Base-by-base conservation (phyloP, 1,139 yeast species). In the Groenewaldozyma sp. region DNA sequence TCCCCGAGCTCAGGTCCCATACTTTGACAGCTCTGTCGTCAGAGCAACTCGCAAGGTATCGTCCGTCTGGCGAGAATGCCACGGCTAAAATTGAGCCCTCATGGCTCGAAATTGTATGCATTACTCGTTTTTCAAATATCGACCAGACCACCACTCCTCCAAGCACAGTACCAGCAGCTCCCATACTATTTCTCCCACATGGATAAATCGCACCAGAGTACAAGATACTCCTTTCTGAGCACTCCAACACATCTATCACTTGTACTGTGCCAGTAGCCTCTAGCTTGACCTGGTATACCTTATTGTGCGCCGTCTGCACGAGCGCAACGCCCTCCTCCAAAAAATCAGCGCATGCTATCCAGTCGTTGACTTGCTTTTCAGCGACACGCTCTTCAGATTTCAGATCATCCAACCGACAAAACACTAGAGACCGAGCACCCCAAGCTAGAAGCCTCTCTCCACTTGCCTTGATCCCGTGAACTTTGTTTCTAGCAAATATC, bases 81-180 rank as follows among this genome's bases (percentile, higher is more conserved):
- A 86, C 87, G 13, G 83, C 86, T 60, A 91, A 91, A 29, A 91
- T 86, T 0, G 95, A 82, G 1, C 97, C 97, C 56, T 82, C 88
- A 57, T 91, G 98, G 1, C 77, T 80, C 0, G 72, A 71, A 41
- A 88, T 66, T 31, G 70, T 71, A 49, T 78, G 76, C 1, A 76
- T 28, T 7, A 80, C 65, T 31, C 65, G 47, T 9, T 70, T 63
- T 2, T 68, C 56, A 24, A 53, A 39, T 5, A 59, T 43, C 14
- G 53, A 38, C 97, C 97, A 91, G 1, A 87, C 64, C 3, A 83
- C 66, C 1, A 84, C 79, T 2, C 96, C 95, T 38, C 80, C 78
- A 78, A 88, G 78, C 1, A 91, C 96, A 0, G 98, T 91, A 19
- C 97, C 97, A 0, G 95, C 88, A 20, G 86, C 86, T 10, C 86